Conservation (phyloP, 768 basidiomycete species). For the Amanita pallidorosea region DNA sequence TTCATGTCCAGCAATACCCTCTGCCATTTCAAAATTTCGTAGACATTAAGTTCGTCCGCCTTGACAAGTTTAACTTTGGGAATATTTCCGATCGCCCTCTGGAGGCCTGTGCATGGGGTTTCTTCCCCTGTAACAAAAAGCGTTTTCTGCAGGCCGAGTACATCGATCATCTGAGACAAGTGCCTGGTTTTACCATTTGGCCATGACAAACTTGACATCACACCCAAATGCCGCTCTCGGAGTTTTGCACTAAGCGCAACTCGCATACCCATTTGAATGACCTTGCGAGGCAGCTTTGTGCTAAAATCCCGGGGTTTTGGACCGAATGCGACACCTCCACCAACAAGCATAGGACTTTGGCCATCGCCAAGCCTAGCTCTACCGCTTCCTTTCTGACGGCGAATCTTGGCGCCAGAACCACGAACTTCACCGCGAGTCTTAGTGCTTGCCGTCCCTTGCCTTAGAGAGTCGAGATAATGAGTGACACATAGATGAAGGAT, state of each 20-base stretch:
- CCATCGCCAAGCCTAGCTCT: slow-evolving; percentile 83
- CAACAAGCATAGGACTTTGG: slow-evolving; percentile 78
- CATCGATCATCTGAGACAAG: slow-evolving; percentile 49
- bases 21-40: slow-evolving; percentile 77
- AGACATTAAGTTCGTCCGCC: slow-evolving; percentile 62
- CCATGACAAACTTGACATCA: slow-evolving; percentile 69
- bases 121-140: slow-evolving; percentile 66
- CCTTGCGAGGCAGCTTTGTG: slow-evolving; percentile 87
- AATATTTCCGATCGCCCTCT: slow-evolving; percentile 60
- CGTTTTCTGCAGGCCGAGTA: slow-evolving; percentile 60
- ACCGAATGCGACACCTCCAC: slow-evolving; percentile 89
- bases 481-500: slow-evolving; percentile 89
- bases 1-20: slow-evolving; percentile 72
- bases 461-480: slow-evolving; percentile 76
- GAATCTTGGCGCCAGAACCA: slow-evolving; percentile 83
- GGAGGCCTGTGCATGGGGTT: slow-evolving; percentile 41
- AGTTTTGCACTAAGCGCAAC: slow-evolving; percentile 82
- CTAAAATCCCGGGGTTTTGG: slow-evolving; percentile 89
- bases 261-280: slow-evolving; percentile 86
- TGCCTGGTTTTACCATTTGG: slow-evolving; percentile 62
- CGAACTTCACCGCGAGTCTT: slow-evolving; percentile 88
- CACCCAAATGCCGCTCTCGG: slow-evolving; percentile 59
- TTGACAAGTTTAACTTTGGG: slow-evolving; percentile 53
- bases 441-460: slow-evolving; percentile 88
- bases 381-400: slow-evolving; percentile 87